Base-by-base conservation (phyloP, 352 stramenopile genomes). In the Globisporangium canariense region DNA sequence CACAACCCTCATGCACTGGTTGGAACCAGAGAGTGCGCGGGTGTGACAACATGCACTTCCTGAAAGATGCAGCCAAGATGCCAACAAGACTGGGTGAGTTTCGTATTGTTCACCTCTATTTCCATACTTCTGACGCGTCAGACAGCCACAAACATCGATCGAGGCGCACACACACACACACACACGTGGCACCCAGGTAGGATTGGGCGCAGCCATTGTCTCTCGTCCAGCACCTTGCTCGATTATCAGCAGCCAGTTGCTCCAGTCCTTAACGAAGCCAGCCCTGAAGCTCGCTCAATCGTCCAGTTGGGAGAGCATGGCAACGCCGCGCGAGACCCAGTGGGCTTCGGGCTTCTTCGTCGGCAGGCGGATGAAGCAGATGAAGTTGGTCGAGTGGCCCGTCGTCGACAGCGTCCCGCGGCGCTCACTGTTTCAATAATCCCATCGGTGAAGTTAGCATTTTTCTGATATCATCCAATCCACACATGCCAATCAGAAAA, bases 301-400 rank as follows among this genome's bases (percentile, higher is more conserved):
- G 65, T 97, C 89, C 25, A 97, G 72, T 69, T 94, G 83, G 28
- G 88, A 90, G 50, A 98, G 77, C 90, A 98, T 97, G 36, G 94
- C 93, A 47, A 98, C 94, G 41, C 94, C 94, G 22, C 93, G 79
- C 58, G 92, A 78, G 47, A 98, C 93, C 94, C 94, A 98, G 71
- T 98, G 91, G n/a, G 75, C 65, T 58, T 96, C 78, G 0, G 71
- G 70, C 50, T 90, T 80, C 63, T 83, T 81, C 3, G 84, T 94
- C 14, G 91, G 90, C 50, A 98, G 60, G 5, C 81, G 76, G 58
- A 98, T 97, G 64, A 94, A 97, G 74, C 91, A 97, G 58, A 98
- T 96, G 66, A 98, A 98, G 76, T 98, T 98, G 30, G 91, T 97
- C 58, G 89, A 97, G 70, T 98, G 91, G n/a, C 93, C 93, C 2